Percentiles rank a stretch among this genome's conserved stretches.
phyloP scores from a whole-genome alignment of 1,284 basidiomycete species.

The Rhodotorula sp. region DNA sequence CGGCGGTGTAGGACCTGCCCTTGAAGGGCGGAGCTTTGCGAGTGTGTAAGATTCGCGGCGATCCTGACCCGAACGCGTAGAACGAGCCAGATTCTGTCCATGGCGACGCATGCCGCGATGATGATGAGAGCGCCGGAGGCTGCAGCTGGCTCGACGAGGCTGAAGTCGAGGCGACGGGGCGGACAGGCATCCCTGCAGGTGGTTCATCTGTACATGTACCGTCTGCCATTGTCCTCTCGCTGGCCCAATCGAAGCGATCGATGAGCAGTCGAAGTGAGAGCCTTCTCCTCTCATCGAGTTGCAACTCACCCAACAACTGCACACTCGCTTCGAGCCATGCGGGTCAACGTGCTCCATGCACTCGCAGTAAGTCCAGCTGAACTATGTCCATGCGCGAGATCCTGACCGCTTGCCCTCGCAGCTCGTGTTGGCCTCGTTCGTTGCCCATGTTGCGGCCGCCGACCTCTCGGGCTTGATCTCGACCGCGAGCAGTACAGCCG shows the following conservation, averaged over 20 bases:
- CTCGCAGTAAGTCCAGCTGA: neutral
- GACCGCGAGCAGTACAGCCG: neutral
- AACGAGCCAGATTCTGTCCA: constrained; percentile 9
- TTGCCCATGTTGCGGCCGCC: neutral
- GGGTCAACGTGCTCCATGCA: neutral
- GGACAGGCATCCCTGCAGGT: neutral
- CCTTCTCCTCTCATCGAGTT: too few relatives aligned
- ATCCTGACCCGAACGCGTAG: constrained; percentile 22
- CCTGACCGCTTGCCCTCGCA: neutral
- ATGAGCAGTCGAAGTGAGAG: too few relatives aligned
- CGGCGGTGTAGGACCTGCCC: constrained; percentile 10
- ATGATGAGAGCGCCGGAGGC: neutral
- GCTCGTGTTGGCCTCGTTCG: neutral
- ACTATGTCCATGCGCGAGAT: neutral
- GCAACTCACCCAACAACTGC: too few relatives aligned
- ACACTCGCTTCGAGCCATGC: too few relatives aligned
- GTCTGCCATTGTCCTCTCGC: neutral
- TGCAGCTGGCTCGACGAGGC: neutral
- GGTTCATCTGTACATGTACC: neutral
- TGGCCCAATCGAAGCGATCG: neutral
- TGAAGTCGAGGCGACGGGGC: neutral
- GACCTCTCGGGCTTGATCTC: neutral
- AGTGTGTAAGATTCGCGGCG: constrained; percentile 11
- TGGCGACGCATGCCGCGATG: neutral
- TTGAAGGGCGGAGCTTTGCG: constrained; percentile 11